These are phyloP conservation scores for Cucumis variabilis DNA, from an alignment of 331 rosid genomes.

Conservation along the genomic window DNA sequence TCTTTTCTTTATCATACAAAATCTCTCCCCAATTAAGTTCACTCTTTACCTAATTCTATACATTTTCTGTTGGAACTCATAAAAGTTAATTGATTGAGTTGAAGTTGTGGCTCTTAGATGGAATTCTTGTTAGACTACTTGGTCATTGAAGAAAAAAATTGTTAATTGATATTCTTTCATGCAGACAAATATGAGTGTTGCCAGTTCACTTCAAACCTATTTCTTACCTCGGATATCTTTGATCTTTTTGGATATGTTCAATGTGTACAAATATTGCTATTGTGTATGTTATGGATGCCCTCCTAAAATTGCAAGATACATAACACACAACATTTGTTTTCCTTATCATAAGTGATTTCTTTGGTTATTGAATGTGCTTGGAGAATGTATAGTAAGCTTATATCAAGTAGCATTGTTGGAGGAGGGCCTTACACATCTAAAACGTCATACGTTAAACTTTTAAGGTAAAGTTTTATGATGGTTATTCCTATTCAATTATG, in stretches of 20 bases:
- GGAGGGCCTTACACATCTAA: slow-evolving; percentile 90
- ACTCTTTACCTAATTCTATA: not conserved
- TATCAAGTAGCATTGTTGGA: slow-evolving; percentile 84
- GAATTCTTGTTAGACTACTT: slow-evolving; percentile 3
- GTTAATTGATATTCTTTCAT: slow-evolving; percentile 28
- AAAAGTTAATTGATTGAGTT: not conserved
- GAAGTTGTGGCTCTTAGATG: not conserved
- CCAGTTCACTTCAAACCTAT: slow-evolving; percentile 83
- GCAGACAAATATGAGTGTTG: slow-evolving; percentile 93
- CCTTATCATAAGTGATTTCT: slow-evolving; percentile 24
- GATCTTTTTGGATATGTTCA: slow-evolving; percentile 95
- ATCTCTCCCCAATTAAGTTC: not conserved
- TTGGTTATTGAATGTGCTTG: slow-evolving; percentile 29
- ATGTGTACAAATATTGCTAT: slow-evolving; percentile 74
- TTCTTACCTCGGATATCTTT: slow-evolving; percentile 81
- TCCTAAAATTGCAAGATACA: slow-evolving; percentile 1
- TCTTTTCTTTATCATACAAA: not conserved
- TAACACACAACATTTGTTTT: not conserved
- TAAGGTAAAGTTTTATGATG: slow-evolving; percentile 54
- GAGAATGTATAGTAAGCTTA: slow-evolving; percentile 98
- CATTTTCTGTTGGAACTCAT: too few relatives aligned
- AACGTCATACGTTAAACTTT: slow-evolving; percentile 85
- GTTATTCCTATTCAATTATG: not conserved
- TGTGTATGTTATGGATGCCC: not conserved
- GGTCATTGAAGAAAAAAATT: slow-evolving; percentile 8